Conservation (phyloP, 1,284 basidiomycete genomes). For the Crepidotus sp. region DNA sequence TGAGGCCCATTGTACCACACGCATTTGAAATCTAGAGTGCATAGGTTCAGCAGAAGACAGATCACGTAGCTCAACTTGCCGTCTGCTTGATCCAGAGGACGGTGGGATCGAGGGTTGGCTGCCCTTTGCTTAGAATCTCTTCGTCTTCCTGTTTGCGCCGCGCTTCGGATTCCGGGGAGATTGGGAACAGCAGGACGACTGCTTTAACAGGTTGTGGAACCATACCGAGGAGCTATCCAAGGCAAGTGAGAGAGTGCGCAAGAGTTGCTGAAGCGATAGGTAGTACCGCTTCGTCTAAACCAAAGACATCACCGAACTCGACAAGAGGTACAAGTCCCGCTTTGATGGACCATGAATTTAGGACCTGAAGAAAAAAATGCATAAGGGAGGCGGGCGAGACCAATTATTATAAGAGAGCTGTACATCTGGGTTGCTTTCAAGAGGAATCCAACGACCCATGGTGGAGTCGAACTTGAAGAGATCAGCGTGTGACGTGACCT, state of each 20-base stretch:
- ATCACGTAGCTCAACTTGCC: slow-evolving; percentile 28
- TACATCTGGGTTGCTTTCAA: slow-evolving; percentile 69
- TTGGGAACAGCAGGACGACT: slow-evolving; percentile 77
- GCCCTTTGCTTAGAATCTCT: slow-evolving; percentile 38
- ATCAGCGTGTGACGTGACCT: not conserved
- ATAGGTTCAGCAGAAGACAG: not conserved
- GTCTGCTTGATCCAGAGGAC: slow-evolving; percentile 75
- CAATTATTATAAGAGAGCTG: not conserved
- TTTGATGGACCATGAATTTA: slow-evolving; percentile 66
- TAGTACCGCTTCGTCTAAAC: slow-evolving; percentile 64
- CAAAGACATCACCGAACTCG: slow-evolving; percentile 75
- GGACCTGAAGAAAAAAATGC: slow-evolving; percentile 40
- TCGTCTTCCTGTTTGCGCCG: slow-evolving; percentile 52
- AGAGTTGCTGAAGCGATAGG: slow-evolving; percentile 10
- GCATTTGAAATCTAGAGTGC: slow-evolving; percentile 70
- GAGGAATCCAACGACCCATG: slow-evolving; percentile 52
- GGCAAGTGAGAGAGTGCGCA: not conserved
- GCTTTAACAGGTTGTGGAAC: slow-evolving; percentile 71
- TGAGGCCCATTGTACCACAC: slow-evolving; percentile 81
- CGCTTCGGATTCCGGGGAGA: slow-evolving; percentile 41
- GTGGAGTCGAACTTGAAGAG: no score
- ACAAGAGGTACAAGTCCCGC: slow-evolving; percentile 60
- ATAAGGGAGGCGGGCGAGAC: slow-evolving; percentile 2
- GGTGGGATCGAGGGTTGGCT: slow-evolving; percentile 47
- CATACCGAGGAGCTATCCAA: slow-evolving; percentile 52